Conservation (phyloP, 768 basidiomycete genomes). For the Russula brevipes region DNA sequence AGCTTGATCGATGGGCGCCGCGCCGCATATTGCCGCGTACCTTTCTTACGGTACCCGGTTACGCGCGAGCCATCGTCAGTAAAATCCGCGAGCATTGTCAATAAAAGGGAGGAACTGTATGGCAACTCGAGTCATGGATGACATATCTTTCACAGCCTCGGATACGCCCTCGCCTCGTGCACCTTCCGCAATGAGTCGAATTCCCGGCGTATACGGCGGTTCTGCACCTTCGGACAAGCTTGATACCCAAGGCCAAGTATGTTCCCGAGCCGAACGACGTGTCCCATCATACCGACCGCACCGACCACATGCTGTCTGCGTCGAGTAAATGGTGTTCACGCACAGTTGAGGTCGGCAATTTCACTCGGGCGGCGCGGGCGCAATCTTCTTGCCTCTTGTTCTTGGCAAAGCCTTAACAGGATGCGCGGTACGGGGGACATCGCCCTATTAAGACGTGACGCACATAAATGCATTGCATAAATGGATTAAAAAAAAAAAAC, state of each 20-base stretch:
- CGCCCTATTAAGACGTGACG: no score
- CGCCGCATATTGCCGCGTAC: constrained; percentile 46
- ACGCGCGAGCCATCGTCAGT: constrained; percentile 68
- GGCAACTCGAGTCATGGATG: neutral
- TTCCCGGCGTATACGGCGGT: constrained; percentile 69
- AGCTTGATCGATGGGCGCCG: constrained; percentile 26
- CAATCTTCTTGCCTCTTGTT: constrained; percentile 50
- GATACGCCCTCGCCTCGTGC: constrained; percentile 43
- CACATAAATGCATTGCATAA: no score
- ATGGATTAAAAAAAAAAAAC: neutral
- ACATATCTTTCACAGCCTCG: constrained; percentile 35
- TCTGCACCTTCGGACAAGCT: constrained; percentile 55
- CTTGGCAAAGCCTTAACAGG: constrained; percentile 50
- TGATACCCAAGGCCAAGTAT: neutral
- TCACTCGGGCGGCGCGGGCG: constrained; percentile 93
- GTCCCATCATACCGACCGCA: constrained; percentile 12
- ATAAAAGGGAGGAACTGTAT: neutral
- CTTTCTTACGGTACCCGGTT: constrained; percentile 67
- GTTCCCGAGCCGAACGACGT: no score
- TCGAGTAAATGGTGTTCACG: constrained; percentile 50
- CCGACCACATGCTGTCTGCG: constrained; percentile 44
- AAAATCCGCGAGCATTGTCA: constrained; percentile 34
- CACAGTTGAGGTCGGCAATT: constrained; percentile 72
- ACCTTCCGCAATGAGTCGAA: constrained; percentile 83
- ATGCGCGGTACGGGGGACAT: neutral